Conservation (phyloP, 768 basidiomycete genomes). For the Cyclocybe cylindracea region DNA sequence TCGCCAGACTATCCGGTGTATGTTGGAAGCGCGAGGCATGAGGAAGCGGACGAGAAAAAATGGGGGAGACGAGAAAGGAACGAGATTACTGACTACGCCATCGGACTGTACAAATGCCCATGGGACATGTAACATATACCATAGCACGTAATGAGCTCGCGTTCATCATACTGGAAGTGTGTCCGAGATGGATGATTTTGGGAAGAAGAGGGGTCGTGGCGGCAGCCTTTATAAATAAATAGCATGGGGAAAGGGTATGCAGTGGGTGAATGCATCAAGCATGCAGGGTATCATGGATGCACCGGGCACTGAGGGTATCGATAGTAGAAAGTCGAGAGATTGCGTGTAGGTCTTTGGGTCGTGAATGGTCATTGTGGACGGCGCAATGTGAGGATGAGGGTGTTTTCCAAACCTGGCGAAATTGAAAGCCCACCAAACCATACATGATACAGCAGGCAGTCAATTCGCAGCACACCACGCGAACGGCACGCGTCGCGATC, state of each 20-base stretch:
- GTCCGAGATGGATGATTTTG: too few species aligned
- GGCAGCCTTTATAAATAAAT: not conserved
- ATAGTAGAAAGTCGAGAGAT: not conserved
- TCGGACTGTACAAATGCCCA: constrained; percentile 35
- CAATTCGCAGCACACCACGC: constrained; percentile 45
- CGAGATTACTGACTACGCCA: constrained; percentile 27
- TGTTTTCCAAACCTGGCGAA: constrained; percentile 30
- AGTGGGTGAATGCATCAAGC: not conserved
- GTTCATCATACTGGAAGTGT: too few species aligned
- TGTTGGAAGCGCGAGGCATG: constrained; percentile 9
- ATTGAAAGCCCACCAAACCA: constrained; percentile 51
- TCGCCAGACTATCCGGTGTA: constrained; percentile 18
- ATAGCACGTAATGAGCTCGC: not conserved
- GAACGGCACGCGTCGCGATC: constrained; percentile 32
- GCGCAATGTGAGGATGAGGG: constrained; percentile 49
- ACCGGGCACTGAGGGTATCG: not conserved
- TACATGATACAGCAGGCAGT: constrained; percentile 48
- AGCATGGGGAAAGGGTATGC: too few species aligned
- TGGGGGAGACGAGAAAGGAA: constrained; percentile 6
- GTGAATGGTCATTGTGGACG: constrained; percentile 15
- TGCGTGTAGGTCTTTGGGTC: not conserved
- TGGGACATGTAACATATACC: constrained; percentile 26
- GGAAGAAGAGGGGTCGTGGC: not conserved
- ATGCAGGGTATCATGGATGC: not conserved
- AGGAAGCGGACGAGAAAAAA: constrained; percentile 8